A percentile compares a stretch with the other conserved stretches of the same genome.
phyloP scores from a whole-genome alignment of 192 early-diverging fungal genomes.

The Umbelopsis sp. region DNA sequence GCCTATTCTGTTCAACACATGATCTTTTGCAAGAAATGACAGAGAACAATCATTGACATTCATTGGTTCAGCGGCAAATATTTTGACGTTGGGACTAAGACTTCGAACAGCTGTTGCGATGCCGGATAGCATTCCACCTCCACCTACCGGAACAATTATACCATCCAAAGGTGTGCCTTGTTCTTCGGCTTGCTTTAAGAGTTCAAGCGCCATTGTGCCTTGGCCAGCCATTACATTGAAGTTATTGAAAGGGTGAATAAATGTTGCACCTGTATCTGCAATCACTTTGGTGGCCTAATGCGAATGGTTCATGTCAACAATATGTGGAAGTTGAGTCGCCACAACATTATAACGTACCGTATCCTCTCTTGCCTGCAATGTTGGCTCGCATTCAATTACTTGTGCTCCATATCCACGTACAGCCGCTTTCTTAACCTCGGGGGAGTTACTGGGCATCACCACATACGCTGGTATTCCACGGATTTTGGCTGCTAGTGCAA shows the following conservation, averaged over 20 bases:
- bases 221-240: constrained; percentile 57
- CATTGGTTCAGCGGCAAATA: constrained; percentile 56
- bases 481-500: constrained; percentile 53
- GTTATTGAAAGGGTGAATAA: constrained; percentile 57
- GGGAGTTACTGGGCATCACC: constrained; percentile 52
- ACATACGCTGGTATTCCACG: constrained; percentile 46
- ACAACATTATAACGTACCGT: constrained; percentile 22
- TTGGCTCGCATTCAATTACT: constrained; percentile 51
- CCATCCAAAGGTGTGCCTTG: constrained; percentile 40
- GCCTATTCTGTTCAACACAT: background rate
- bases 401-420: constrained; percentile 55
- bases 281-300: constrained; percentile 27
- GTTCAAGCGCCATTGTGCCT: constrained; percentile 55
- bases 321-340: background rate
- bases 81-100: constrained; percentile 32
- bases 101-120: constrained; percentile 44
- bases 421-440: constrained; percentile 49
- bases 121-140: constrained; percentile 56
- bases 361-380: constrained; percentile 40
- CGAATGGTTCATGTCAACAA: no score
- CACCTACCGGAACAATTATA: constrained; percentile 56
- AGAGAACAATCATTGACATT: constrained; percentile 42
- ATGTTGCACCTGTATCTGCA: constrained; percentile 44
- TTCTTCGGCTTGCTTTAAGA: constrained; percentile 46
- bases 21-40: constrained; percentile 25